Base-by-base conservation (phyloP, 2,329 filamentous ascomycete species). In the Mollisiaceae sp. region DNA sequence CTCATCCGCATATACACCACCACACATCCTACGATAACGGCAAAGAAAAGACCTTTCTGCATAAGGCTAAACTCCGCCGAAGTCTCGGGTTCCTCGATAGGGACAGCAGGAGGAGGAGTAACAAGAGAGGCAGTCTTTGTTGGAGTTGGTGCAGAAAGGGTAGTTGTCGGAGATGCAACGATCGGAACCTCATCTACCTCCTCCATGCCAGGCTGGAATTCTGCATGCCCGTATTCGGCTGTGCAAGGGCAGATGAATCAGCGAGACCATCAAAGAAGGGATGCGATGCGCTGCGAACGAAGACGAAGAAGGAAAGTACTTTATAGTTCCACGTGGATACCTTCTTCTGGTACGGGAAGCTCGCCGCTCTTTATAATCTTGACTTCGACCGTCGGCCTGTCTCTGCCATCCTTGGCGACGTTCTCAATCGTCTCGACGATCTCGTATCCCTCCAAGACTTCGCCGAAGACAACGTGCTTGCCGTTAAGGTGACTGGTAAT, bases 241-340 rank as follows among this genome's bases (percentile, higher is more conserved):
- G 70, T 68, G 43, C 32, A 65, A 58, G 69, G 67, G 65, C 68
- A 71, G 67, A 69, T 65, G 65, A 67, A 76, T 76, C 74, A 76
- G 74, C 69, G 70, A 72, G 68, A 69, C 71, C 69, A 65, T 56
- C 54, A 67, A 69, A 67, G 63, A 45, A 69, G 14, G 55, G 20
- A 57, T 38, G 14, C 6, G 36, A 39, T 38, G 24, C 20, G 55
- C 27, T 66, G 65, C 58, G 62, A 54, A 54, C 15, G 14, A 18
- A 54, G 50, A 35, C 24, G 63, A 62, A 62, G 69, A 69, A 57
- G 67, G 67, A 70, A 69, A 69, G 68, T 72, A 73, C 77, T 83
- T 86, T 90, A 95, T 81, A 95, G 91, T 82, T 95, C 92, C 82
- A 89, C 86, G 82, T 93, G 91, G 84, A 93, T 94, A 95, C 92